Evolutionary conservation across 2,329 filamentous ascomycete species (phyloP).

Genomic region (Sarocladium brachiariae): DNA sequence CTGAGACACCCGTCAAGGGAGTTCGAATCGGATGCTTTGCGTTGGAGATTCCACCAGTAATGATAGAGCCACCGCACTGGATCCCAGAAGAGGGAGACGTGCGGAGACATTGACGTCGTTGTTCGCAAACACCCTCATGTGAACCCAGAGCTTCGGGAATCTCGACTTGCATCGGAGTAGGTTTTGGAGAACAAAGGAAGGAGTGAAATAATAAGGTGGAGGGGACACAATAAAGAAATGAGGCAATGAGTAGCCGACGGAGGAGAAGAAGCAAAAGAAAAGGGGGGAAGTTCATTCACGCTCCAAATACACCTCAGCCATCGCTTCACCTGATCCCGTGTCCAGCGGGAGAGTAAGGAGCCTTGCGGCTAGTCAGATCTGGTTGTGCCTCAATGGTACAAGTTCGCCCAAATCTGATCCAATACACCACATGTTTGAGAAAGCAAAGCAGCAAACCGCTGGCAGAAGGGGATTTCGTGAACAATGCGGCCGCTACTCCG

Average conservation of each 20-base stretch:
- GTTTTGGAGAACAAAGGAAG: conserved; percentile 3
- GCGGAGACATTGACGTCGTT: background rate
- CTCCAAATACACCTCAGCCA: conserved; percentile 19
- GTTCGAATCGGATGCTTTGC: background rate
- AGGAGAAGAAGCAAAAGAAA: background rate
- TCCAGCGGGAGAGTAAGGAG: conserved; percentile 42
- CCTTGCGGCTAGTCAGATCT: conserved; percentile 60
- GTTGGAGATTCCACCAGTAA: background rate
- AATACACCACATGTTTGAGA: conserved; percentile 27
- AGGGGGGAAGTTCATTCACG: too few species aligned
- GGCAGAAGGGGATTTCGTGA: conserved; percentile 11
- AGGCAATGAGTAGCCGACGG: background rate
- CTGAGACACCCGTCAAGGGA: background rate
- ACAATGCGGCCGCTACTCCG: conserved; percentile 36
- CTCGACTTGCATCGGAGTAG: background rate
- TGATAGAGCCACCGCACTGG: background rate
- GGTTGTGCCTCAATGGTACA: conserved; percentile 25
- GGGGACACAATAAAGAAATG: conserved; percentile 10
- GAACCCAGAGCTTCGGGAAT: background rate
- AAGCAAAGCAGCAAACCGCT: conserved; percentile 24
- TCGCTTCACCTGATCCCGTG: conserved; percentile 38
- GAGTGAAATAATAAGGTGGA: background rate
- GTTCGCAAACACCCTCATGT: background rate
- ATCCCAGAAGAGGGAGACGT: background rate
- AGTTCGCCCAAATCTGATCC: conserved; percentile 31